These are phyloP conservation scores for Musa itinerans DNA, from an alignment of 176 grass and related monocot species.

Conservation along the genomic window DNA sequence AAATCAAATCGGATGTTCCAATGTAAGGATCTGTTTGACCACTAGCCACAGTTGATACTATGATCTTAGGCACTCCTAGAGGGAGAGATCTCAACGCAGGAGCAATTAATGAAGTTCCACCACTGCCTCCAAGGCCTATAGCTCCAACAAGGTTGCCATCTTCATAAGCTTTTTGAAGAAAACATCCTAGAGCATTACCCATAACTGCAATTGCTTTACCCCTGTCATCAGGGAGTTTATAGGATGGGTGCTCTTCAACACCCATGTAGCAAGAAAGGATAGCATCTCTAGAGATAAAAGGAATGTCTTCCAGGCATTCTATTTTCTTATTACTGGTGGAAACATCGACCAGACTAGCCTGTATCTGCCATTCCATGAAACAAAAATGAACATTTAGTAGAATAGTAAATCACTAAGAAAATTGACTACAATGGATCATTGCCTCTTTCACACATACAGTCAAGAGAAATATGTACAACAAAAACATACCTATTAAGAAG, in stretches of 20 bases:
- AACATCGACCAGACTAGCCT: slow-evolving; percentile 79
- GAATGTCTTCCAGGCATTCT: slow-evolving; percentile 28
- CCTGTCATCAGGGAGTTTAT: slow-evolving; percentile 63
- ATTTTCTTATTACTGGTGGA: slow-evolving; percentile 41
- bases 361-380: slow-evolving; percentile 44
- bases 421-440: not conserved
- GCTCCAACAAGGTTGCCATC: slow-evolving; percentile 44
- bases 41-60: slow-evolving; percentile 81
- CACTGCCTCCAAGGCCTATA: slow-evolving; percentile 83
- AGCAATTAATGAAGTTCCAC: slow-evolving; percentile 71
- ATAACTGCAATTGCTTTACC: slow-evolving; percentile 61
- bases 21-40: slow-evolving; percentile 69
- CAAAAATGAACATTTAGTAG: not conserved
- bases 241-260: slow-evolving; percentile 13
- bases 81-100: slow-evolving; percentile 75
- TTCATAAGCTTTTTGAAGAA: slow-evolving; percentile 50
- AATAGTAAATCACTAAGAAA: not conserved
- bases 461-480: not conserved
- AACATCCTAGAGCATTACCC: slow-evolving; percentile 54
- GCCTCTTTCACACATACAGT: not conserved
- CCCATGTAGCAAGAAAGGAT: slow-evolving; percentile 47
- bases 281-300: slow-evolving; percentile 44
- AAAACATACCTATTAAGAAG: not conserved
- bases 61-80: slow-evolving; percentile 81
- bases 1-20: slow-evolving; percentile 66